phyloP scores from a whole-genome alignment of 2,329 filamentous ascomycete genomes.

The Aspergillus sp. region DNA sequence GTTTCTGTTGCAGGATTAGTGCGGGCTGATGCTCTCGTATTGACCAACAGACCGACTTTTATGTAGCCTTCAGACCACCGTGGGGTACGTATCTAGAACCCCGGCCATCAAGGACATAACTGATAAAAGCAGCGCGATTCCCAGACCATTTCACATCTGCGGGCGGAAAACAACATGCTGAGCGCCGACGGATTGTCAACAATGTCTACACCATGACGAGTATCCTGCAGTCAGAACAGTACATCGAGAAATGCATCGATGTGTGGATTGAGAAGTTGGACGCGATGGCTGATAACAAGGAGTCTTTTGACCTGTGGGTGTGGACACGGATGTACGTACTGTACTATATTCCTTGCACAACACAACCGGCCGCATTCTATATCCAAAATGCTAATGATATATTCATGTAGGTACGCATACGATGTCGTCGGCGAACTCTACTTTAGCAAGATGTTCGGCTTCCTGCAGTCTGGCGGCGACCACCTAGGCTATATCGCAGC shows the following conservation, averaged over 20 bases:
- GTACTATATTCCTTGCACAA: too few species aligned
- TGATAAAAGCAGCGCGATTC: constrained; percentile 16
- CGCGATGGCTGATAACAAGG: constrained; percentile 14
- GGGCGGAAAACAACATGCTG: constrained; percentile 25
- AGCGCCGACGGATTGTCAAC: constrained; percentile 25
- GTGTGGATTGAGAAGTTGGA: constrained; percentile 20
- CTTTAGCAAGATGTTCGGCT: constrained; percentile 45
- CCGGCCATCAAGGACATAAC: neutral
- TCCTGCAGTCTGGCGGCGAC: constrained; percentile 41
- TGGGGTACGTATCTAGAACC: too few species aligned
- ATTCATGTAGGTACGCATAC: constrained; percentile 37
- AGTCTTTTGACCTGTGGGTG: constrained; percentile 22
- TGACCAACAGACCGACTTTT: neutral
- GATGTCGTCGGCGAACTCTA: constrained; percentile 45
- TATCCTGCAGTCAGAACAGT: constrained; percentile 27
- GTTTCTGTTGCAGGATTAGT: too few species aligned
- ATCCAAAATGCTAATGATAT: neutral
- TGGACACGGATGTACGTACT: constrained; percentile 31
- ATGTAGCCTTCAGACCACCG: neutral
- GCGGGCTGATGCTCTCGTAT: too few species aligned
- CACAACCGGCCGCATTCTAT: too few species aligned
- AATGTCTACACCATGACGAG: constrained; percentile 28
- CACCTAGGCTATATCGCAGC: constrained; percentile 40
- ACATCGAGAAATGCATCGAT: constrained; percentile 25
- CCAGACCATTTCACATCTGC: constrained; percentile 24